A percentile compares a stretch with the other conserved stretches of the same genome.
These are phyloP conservation scores for Nicotiana rustica DNA, from an alignment of 305 asterid genomes.

Conservation along the genomic window DNA sequence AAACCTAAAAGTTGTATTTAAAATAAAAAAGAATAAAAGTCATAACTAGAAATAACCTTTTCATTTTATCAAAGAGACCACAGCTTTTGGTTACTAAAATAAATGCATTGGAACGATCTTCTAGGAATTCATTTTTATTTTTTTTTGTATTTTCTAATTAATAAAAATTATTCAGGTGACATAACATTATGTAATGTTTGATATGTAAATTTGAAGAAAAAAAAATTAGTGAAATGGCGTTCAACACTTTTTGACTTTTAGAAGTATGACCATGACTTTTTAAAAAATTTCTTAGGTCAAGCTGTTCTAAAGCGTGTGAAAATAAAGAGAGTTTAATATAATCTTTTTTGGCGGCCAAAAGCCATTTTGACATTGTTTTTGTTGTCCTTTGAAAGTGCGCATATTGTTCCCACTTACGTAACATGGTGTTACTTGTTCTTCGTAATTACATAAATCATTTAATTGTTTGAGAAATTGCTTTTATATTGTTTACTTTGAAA, in stretches of 20 bases:
- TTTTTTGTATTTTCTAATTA: too few relatives aligned
- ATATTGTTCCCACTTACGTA: constrained; percentile 4
- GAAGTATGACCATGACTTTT: neutral
- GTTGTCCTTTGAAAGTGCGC: neutral
- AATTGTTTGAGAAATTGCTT: neutral
- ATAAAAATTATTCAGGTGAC: neutral
- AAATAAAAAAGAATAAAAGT: neutral
- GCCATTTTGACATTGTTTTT: neutral
- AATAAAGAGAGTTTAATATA: neutral
- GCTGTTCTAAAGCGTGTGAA: neutral
- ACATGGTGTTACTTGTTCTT: constrained; percentile 1
- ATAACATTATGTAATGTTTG: neutral
- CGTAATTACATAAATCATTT: neutral
- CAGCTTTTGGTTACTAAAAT: neutral
- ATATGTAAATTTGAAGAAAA: neutral
- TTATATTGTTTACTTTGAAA: too few relatives aligned
- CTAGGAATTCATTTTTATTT: too few relatives aligned
- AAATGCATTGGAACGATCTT: neutral
- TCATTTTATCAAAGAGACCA: neutral
- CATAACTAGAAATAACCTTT: neutral
- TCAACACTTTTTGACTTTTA: constrained; percentile 15
- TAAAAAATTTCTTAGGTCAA: neutral
- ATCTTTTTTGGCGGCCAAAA: neutral
- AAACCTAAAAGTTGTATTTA: neutral
- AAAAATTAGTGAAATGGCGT: neutral